Conservation (phyloP, 306 rosid species). For the Prunus mira region DNA sequence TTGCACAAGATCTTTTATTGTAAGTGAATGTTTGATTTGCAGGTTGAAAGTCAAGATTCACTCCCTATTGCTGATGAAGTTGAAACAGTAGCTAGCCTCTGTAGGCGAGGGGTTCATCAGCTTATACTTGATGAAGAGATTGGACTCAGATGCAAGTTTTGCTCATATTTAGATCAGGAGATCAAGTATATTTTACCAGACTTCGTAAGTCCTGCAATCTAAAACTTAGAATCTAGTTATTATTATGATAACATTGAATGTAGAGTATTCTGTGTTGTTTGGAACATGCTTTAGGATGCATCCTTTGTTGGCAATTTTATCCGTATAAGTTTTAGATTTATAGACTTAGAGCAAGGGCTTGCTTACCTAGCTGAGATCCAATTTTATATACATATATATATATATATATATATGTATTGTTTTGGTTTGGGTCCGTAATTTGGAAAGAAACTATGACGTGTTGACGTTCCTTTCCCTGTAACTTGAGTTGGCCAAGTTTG, state of each 20-base stretch:
- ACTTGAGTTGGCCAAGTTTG: not conserved
- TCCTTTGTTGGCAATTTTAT: not conserved
- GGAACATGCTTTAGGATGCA: not conserved
- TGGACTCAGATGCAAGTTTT: slow-evolving; percentile 44
- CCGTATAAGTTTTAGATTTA: not conserved
- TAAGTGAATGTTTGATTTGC: slow-evolving; percentile 19
- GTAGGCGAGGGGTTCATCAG: slow-evolving; percentile 46
- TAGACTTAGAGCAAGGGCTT: no score
- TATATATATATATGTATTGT: no score
- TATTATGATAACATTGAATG: not conserved
- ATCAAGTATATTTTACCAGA: slow-evolving; percentile 41
- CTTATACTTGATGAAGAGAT: slow-evolving; percentile 47
- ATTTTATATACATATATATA: no score
- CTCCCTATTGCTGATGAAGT: slow-evolving; percentile 15
- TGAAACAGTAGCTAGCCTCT: slow-evolving; percentile 19
- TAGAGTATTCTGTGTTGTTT: not conserved
- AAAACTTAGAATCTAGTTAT: not conserved
- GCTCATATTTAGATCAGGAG: slow-evolving; percentile 36
- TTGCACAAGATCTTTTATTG: not conserved
- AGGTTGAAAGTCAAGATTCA: slow-evolving; percentile 33
- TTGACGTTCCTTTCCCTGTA: not conserved
- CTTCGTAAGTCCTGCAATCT: slow-evolving; percentile 44
- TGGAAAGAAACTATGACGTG: not conserved
- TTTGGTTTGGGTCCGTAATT: not conserved
- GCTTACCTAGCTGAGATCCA: no score